Conservation (phyloP, 2,329 filamentous ascomycete species). For the Meredithiella fracta region DNA sequence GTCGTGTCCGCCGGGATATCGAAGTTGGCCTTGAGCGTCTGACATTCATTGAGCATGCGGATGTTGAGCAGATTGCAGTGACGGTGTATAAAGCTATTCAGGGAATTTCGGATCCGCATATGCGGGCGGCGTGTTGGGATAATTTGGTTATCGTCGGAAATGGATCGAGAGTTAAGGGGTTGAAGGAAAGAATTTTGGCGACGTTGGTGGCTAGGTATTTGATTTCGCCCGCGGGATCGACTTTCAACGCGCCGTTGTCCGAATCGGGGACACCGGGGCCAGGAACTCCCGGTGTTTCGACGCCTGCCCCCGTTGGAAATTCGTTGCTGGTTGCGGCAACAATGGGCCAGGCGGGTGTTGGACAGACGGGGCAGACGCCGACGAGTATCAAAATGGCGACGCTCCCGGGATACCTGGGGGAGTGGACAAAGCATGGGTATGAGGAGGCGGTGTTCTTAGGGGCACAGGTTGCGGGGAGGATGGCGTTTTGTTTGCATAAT, state of each 20-base stretch:
- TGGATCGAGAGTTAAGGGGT: slow-evolving; percentile 55
- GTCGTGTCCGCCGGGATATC: slow-evolving; percentile 46
- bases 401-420: slow-evolving; percentile 70
- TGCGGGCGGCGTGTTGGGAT: slow-evolving; percentile 80
- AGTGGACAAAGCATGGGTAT: slow-evolving; percentile 68
- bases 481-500: slow-evolving; percentile 43
- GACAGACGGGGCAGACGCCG: slow-evolving; percentile 46
- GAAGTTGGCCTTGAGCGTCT: slow-evolving; percentile 67
- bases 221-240: slow-evolving; percentile 79
- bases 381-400: slow-evolving; percentile 66
- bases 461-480: slow-evolving; percentile 61
- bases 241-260: slow-evolving; percentile 74
- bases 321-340: slow-evolving; percentile 88
- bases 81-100: slow-evolving; percentile 73
- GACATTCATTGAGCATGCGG: slow-evolving; percentile 47
- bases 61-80: slow-evolving; percentile 70
- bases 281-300: slow-evolving; percentile 28
- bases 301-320: slow-evolving; percentile 43
- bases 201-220: slow-evolving; percentile 70
- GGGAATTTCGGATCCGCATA: slow-evolving; percentile 66
- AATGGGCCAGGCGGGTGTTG: slow-evolving; percentile 31
- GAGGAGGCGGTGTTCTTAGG: slow-evolving; percentile 81
- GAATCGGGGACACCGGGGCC: slow-evolving; percentile 68
- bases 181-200: slow-evolving; percentile 74
- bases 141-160: slow-evolving; percentile 83